Conservation (phyloP, 768 basidiomycete genomes). For the Pluteus cervinus region DNA sequence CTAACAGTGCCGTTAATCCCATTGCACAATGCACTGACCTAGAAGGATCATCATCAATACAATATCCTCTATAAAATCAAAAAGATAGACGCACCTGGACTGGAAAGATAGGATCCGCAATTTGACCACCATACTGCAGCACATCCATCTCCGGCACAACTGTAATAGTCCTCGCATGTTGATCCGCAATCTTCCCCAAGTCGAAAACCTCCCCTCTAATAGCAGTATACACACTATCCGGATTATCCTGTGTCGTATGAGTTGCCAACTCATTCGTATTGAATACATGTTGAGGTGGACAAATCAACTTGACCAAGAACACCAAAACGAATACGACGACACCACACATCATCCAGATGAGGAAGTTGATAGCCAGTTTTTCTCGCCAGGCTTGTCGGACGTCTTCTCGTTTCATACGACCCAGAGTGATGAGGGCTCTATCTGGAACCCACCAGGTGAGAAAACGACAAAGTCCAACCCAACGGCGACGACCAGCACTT, state of each 20-base stretch:
- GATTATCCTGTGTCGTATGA: slow-evolving; percentile 56
- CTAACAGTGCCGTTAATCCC: slow-evolving; percentile 77
- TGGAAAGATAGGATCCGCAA: slow-evolving; percentile 79
- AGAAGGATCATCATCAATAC: slow-evolving; percentile 6
- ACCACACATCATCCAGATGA: slow-evolving; percentile 92
- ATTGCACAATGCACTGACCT: slow-evolving; percentile 92
- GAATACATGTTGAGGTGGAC: slow-evolving; percentile 92
- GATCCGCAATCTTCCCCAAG: slow-evolving; percentile 56
- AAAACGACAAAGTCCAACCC: slow-evolving; percentile 84
- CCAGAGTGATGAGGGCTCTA: slow-evolving; percentile 58
- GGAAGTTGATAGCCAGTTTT: slow-evolving; percentile 88
- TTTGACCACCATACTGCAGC: slow-evolving; percentile 76
- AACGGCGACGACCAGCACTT: slow-evolving; percentile 70
- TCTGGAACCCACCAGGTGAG: slow-evolving; percentile 92
- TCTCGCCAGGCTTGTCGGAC: slow-evolving; percentile 97
- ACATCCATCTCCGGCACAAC: slow-evolving; percentile 74
- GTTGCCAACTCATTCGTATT: slow-evolving; percentile 66
- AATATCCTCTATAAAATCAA: background rate
- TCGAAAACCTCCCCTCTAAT: slow-evolving; percentile 97
- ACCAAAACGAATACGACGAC: slow-evolving; percentile 91
- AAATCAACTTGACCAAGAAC: slow-evolving; percentile 80
- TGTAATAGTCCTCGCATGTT: slow-evolving; percentile 60
- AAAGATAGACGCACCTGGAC: slow-evolving; percentile 58
- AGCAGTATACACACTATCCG: slow-evolving; percentile 73
- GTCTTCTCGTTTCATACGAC: slow-evolving; percentile 92